phyloP scores from a whole-genome alignment of 257 asterid species.

The Solanum corneliomulleri region DNA sequence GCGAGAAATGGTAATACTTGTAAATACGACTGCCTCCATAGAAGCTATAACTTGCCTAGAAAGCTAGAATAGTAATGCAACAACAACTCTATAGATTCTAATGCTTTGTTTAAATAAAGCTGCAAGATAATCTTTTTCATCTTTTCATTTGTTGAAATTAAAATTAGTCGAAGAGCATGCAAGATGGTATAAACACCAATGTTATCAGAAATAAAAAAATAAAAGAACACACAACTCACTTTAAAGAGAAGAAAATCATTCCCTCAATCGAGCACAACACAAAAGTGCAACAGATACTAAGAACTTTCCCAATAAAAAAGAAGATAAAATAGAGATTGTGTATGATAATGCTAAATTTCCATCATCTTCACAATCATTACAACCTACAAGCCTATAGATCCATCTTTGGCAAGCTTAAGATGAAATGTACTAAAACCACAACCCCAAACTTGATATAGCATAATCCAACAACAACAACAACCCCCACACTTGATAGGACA shows the following conservation, averaged over 20 bases:
- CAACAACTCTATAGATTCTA: neutral
- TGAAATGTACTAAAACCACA: neutral
- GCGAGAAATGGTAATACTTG: neutral
- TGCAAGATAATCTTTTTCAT: neutral
- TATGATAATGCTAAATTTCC: neutral
- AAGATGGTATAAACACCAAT: neutral
- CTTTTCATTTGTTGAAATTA: neutral
- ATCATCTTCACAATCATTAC: constrained; percentile 1
- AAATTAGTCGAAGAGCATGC: neutral
- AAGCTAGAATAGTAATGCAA: neutral
- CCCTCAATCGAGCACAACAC: neutral
- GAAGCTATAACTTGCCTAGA: neutral
- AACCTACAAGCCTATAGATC: neutral
- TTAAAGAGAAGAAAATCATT: neutral
- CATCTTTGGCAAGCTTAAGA: neutral
- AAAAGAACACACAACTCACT: neutral
- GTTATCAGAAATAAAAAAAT: neutral
- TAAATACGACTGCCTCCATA: neutral
- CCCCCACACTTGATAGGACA: neutral
- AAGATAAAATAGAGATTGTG: neutral
- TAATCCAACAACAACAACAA: no score
- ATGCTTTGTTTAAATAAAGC: neutral
- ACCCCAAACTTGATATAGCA: neutral
- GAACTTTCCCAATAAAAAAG: neutral
- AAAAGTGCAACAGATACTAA: neutral